phyloP scores from a whole-genome alignment of 225 moss, liverwort and hornwort genomes.

The Marchantia polymorpha region DNA sequence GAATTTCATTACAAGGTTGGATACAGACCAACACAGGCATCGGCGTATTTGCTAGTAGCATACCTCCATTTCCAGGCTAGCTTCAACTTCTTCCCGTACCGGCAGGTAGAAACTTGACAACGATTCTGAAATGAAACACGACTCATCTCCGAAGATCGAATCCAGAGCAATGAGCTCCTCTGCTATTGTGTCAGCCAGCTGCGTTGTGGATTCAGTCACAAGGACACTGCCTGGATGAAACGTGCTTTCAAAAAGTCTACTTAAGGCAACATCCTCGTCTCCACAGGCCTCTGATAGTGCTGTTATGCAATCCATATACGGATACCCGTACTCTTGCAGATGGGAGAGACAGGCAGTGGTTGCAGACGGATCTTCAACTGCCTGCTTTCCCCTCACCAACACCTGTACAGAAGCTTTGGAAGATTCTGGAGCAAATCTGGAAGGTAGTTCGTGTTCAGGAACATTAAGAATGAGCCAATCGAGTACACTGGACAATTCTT shows the following conservation, averaged over 20 bases:
- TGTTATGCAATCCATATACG: conserved; percentile 47
- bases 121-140: conserved; percentile 42
- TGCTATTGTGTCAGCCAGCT: conserved; percentile 45
- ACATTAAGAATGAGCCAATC: conserved; percentile 82
- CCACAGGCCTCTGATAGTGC: conserved; percentile 56
- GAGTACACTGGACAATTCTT: conserved; percentile 58
- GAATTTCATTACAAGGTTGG: too few species aligned
- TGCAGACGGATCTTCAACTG: conserved; percentile 14
- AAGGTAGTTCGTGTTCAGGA: conserved; percentile 66
- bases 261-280: conserved; percentile 55
- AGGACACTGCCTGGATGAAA: conserved; percentile 25
- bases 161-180: conserved; percentile 59
- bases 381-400: conserved; percentile 60
- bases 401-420: conserved; percentile 83
- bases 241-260: conserved; percentile 47
- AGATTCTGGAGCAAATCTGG: conserved; percentile 69
- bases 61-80: conserved; percentile 70
- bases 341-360: conserved; percentile 18
- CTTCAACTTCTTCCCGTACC: conserved; percentile 31
- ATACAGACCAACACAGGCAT: not conserved
- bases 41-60: not conserved
- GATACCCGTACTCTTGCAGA: conserved; percentile 68
- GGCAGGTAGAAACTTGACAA: conserved; percentile 41
- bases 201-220: conserved; percentile 21
- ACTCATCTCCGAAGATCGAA: conserved; percentile 60